Percentiles rank a stretch among this genome's conserved stretches.
Evolutionary conservation across 2,329 filamentous ascomycete species (phyloP).

Genomic region (Apiospora kogelbergensis): DNA sequence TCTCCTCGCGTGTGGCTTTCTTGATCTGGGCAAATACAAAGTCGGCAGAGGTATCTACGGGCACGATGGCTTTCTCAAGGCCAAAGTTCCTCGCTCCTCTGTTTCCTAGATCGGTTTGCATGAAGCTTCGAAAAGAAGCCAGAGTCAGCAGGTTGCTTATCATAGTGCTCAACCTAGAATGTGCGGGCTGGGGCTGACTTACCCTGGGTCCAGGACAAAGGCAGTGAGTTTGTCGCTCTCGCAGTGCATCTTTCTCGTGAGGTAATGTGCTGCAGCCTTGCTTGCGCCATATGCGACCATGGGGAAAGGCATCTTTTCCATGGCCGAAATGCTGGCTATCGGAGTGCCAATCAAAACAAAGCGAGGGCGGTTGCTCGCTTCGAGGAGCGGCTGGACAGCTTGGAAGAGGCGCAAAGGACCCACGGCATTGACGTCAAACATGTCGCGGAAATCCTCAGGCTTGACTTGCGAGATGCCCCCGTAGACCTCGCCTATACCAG

Average conservation of each 20-base stretch:
- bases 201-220: constrained; percentile 2
- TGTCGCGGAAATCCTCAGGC: constrained; percentile 12
- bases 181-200: too few relatives aligned
- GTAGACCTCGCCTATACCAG: constrained; percentile 27
- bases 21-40: constrained; percentile 17
- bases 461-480: constrained; percentile 17
- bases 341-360: constrained; percentile 17
- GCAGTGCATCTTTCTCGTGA: not conserved
- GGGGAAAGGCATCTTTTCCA: constrained; percentile 15
- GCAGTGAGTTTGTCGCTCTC: not conserved
- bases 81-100: constrained; percentile 11
- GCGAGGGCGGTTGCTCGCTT: constrained; percentile 14
- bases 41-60: not conserved
- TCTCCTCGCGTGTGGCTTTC: constrained; percentile 16
- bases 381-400: constrained; percentile 15
- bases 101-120: constrained; percentile 1
- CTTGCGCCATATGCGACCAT: constrained; percentile 16
- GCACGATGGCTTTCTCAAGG: not conserved
- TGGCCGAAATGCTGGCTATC: constrained; percentile 15
- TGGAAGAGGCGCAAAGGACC: constrained; percentile 18
- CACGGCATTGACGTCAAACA: constrained; percentile 16
- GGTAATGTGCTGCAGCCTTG: not conserved
- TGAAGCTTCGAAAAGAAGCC: not conserved
- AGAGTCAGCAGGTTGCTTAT: constrained; percentile 8
- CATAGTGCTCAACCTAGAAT: constrained; percentile 5